phyloP scores from a whole-genome alignment of 75 land plant species.

The Picea sitchensis region DNA sequence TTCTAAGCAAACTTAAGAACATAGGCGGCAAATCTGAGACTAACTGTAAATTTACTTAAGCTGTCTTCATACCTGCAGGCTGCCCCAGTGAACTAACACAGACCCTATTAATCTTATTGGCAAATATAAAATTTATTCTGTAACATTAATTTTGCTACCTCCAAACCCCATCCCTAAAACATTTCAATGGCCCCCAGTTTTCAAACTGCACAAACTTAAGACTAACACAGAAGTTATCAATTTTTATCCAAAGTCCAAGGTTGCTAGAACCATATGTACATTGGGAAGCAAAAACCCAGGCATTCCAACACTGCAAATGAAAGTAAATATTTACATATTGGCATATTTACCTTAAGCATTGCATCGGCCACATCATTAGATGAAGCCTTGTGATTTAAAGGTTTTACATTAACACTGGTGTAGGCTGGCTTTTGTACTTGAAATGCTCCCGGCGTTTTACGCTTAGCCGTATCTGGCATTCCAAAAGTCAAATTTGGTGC shows the following conservation, averaged over 20 bases:
- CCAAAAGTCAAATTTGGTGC: conserved; percentile 46
- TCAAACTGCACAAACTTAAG: too few relatives aligned
- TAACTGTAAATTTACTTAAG: background rate
- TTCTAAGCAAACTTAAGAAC: background rate
- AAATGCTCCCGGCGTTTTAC: conserved; percentile 16
- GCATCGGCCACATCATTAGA: conserved; percentile 57
- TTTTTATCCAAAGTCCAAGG: too few relatives aligned
- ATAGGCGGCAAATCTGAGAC: background rate
- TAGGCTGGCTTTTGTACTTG: conserved; percentile 68
- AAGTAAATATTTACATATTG: background rate
- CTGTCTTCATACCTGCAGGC: too few relatives aligned
- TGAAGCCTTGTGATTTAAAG: conserved; percentile 17
- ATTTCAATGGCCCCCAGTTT: background rate
- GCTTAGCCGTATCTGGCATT: conserved; percentile 37
- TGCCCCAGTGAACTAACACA: too few relatives aligned
- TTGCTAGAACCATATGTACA: too few relatives aligned
- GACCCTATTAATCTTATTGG: too few relatives aligned
- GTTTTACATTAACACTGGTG: conserved; percentile 60
- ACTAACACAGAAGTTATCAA: too few relatives aligned
- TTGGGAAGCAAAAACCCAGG: background rate
- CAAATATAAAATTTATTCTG: background rate
- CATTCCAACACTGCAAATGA: background rate
- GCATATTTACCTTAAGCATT: conserved; percentile 43
- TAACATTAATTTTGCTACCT: background rate
- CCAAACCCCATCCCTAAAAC: background rate